These are phyloP conservation scores for Protea cynaroides DNA, from an alignment of 164 flowering plant genomes.

Conservation along the genomic window DNA sequence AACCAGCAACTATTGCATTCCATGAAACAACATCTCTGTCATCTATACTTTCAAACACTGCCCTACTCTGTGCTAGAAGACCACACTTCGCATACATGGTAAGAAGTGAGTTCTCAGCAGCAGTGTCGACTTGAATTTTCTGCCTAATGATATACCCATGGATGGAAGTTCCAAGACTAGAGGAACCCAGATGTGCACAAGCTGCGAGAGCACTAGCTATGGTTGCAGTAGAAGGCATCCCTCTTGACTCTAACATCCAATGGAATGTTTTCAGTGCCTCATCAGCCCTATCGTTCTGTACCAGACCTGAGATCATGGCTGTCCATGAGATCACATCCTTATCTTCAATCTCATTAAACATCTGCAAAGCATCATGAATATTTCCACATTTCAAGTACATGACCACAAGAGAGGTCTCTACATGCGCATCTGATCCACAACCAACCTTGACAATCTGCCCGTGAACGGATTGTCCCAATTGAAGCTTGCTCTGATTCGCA, in stretches of 20 bases:
- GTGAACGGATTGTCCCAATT: constrained; percentile 50
- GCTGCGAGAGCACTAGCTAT: constrained; percentile 71
- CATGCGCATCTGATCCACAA: constrained; percentile 33
- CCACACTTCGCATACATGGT: constrained; percentile 79
- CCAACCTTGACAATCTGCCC: constrained; percentile 52
- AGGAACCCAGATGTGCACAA: constrained; percentile 58
- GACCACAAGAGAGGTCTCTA: constrained; percentile 48
- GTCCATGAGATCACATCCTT: constrained; percentile 71
- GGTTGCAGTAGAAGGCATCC: constrained; percentile 47
- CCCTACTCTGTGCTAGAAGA: constrained; percentile 36
- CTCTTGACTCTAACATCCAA: constrained; percentile 42
- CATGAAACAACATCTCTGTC: constrained; percentile 68
- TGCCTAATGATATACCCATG: constrained; percentile 62
- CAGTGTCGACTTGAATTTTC: constrained; percentile 35
- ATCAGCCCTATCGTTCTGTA: constrained; percentile 52
- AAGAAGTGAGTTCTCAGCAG: constrained; percentile 63
- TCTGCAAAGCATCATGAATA: constrained; percentile 29
- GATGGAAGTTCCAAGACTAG: constrained; percentile 43
- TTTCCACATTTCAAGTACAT: constrained; percentile 59
- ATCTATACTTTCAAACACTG: constrained; percentile 48
- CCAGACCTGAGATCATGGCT: constrained; percentile 71
- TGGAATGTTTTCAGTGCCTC: constrained; percentile 44
- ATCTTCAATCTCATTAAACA: constrained; percentile 33
- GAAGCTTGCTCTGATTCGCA: constrained; percentile 24
- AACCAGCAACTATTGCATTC: constrained; percentile 69